Base-by-base conservation (phyloP, 352 stramenopile species). In the Pythium volutum region DNA sequence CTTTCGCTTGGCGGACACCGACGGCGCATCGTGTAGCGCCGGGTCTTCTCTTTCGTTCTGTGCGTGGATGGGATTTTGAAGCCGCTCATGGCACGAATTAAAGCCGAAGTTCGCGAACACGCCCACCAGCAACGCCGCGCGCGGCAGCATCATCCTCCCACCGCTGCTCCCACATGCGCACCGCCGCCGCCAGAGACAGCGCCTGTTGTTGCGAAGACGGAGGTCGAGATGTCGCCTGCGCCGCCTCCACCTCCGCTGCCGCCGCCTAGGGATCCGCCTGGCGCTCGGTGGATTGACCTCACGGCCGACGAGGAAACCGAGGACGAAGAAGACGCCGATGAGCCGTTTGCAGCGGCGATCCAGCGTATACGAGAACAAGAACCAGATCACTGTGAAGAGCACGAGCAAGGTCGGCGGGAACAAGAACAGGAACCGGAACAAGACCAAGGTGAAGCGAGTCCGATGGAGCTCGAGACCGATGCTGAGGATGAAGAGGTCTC, bases 281-380 rank as follows among this genome's bases (percentile, higher is more conserved):
- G 31, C n/a, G 18, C 26, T 0, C 38, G 39, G 4, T 63, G 46
- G 20, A 90, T 90, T 49, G 81, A 90, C 39, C 62, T 90, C 29
- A 88, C 78, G 26, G 48, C 71, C 10, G 76, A 87, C 15, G 73
- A 85, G 26, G 77, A 69, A 26, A 71, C 83, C 10, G 73, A 71
- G 46, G 77, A 87, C 18, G 75, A 87, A 12, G 73, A 71, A 55
- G 77, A 87, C 11, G 71, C 82, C 60, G 39, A 66, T 26, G 8
- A 67, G 34, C 60, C 60, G 25, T 58, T 67, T 7, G 43, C 12
- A 10, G 8, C 48, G 33, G 36, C 10, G 1, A 3, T 43, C 11
- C 36, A 43, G 36, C 36, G 36, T 10, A 20, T 43, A 43, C 36
- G 36, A 6, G 15, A 43, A 12, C 14, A 43, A 43, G 36, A 43